Percentiles rank a stretch among this genome's conserved stretches.
Evolutionary conservation across 2,329 filamentous ascomycete genomes (phyloP).

Genomic region (Penicillium sp.): DNA sequence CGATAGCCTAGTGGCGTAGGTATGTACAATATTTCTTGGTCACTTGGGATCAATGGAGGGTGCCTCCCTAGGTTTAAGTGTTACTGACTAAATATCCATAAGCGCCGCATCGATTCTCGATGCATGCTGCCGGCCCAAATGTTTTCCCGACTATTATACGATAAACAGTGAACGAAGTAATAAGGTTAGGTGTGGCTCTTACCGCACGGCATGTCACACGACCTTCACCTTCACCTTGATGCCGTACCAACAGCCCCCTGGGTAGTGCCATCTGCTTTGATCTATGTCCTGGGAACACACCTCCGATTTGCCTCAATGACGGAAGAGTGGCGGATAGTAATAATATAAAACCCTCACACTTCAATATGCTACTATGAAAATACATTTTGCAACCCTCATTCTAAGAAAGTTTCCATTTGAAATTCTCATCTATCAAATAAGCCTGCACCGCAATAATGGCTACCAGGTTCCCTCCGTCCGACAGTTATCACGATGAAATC

Average conservation of each 20-base stretch:
- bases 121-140: too few relatives aligned
- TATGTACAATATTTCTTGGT: too few relatives aligned
- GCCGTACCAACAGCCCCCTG: not conserved
- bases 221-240: too few relatives aligned
- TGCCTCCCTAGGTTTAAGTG: too few relatives aligned
- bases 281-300: not conserved
- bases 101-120: too few relatives aligned
- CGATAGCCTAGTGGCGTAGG: too few relatives aligned
- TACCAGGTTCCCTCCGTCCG: conserved; percentile 1
- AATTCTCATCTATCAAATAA: not conserved
- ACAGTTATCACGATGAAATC: conserved; percentile 8
- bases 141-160: too few relatives aligned
- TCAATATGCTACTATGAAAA: not conserved
- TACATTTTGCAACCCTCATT: not conserved
- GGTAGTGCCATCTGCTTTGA: not conserved
- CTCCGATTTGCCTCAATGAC: conserved; percentile 7
- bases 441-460: conserved; percentile 1
- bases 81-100: too few relatives aligned
- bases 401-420: not conserved
- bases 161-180: too few relatives aligned
- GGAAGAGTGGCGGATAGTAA: conserved; percentile 1
- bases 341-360: not conserved
- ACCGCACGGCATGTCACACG: too few relatives aligned
- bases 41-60: too few relatives aligned
- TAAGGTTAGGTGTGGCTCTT: too few relatives aligned